Evolutionary conservation across 371 early-diverging fungal species (phyloP), one percentile per base, ranked within the genome.

Genomic region (Rhizopus stolonifer): DNA sequence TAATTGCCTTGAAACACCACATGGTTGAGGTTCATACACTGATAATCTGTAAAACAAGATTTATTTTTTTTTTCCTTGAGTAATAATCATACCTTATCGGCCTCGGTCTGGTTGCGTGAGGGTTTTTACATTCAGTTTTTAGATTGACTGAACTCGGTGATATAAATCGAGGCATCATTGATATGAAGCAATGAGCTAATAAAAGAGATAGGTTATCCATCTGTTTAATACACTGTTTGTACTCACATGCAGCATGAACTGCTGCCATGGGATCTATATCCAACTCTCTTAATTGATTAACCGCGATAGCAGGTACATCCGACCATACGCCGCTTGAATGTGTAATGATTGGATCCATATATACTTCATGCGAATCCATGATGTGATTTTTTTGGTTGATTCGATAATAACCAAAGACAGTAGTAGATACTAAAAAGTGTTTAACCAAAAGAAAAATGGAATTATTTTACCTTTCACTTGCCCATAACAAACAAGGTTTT

Each of bases 331-430:
- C 80, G 13, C 47, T 65, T 8, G 64, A 59, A 17, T 64, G 40
- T 1, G 62, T 50, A 10, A 80, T 22, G 29, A 80, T 61, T 1
- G 80, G 77, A 36, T 77, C 77, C 80, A 80, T 80, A 42, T 74
- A 64, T 0, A 74, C 58, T 7, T 80, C 80, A 19, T 67, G 54
- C 7, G 66, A 44, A 49, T 80, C 80, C 1, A 80, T 59, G 25
- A 80, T 71, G 11, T 67, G 69, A 24, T 52, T 61, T 6, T 64
- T 42, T 46, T 57, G 68, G 44, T 84, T 72, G 21, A 81, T 39
- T 45, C 79, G 67, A 57, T 74, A 77, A 59, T 84, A 84, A 1
- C 84, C 84, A 64, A 79, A 84, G 1, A 80, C 80, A 7, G 61
- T 58, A 0, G 84, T 79, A 8, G 69, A 61, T 10, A 79, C 79